phyloP scores from a whole-genome alignment of 768 basidiomycete genomes.

The Serendipita sp. region DNA sequence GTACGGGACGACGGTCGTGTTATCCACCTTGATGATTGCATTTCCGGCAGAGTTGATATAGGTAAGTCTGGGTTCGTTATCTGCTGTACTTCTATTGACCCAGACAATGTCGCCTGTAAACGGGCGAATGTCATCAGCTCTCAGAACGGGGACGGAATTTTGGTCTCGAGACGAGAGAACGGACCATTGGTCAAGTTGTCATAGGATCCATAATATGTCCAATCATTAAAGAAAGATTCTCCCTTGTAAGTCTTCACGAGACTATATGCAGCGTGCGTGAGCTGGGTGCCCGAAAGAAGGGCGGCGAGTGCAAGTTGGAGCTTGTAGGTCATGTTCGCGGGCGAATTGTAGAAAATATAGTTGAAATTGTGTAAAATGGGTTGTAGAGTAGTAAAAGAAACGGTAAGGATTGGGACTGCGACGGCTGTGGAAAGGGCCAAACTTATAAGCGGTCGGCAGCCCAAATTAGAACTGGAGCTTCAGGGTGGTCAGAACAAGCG shows the following conservation, averaged over 20 bases:
- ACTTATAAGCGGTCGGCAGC: no score
- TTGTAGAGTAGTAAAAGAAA: not conserved
- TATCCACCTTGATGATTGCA: constrained; percentile 66
- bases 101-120: not conserved
- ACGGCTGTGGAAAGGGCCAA: no score
- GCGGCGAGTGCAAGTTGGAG: not conserved
- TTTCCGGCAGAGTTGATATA: constrained; percentile 54
- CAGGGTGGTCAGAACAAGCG: no score
- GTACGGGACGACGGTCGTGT: constrained; percentile 35
- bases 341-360: not conserved
- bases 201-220: constrained; percentile 41
- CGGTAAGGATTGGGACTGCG: no score
- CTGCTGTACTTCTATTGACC: constrained; percentile 36
- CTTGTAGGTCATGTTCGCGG: not conserved
- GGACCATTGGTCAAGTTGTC: constrained; percentile 39
- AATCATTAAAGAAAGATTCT: constrained; percentile 47
- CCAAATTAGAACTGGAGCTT: no score
- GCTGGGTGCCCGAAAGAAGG: not conserved
- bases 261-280: constrained; percentile 23
- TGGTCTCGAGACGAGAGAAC: constrained; percentile 14
- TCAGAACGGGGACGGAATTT: constrained; percentile 21
- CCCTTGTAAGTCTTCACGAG: constrained; percentile 44
- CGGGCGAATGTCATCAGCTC: not conserved
- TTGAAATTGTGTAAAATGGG: not conserved
- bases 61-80: constrained; percentile 35